These are phyloP conservation scores for Anisodus tanguticus DNA, from an alignment of 257 asterid species.

Conservation along the genomic window DNA sequence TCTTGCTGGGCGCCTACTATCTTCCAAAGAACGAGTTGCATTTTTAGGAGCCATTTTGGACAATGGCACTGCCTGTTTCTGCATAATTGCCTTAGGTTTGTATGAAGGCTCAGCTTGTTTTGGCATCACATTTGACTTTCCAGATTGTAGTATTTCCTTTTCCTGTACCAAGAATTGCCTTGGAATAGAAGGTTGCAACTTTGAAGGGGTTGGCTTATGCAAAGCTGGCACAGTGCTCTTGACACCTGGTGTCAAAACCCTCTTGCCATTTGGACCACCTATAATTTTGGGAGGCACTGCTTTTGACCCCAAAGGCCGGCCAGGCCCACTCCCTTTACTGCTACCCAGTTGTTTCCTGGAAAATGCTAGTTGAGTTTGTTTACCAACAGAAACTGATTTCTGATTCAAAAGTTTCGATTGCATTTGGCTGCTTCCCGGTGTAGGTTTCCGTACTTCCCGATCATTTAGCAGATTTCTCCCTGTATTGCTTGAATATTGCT, in stretches of 20 bases:
- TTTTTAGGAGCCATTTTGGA: conserved; percentile 51
- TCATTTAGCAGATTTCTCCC: conserved; percentile 49
- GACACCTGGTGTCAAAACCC: conserved; percentile 41
- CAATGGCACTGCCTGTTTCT: conserved; percentile 49
- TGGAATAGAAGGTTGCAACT: conserved; percentile 46
- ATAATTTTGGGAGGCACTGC: conserved; percentile 50
- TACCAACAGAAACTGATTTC: conserved; percentile 42
- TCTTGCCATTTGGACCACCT: conserved; percentile 47
- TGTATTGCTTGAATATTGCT: conserved; percentile 36
- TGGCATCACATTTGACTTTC: conserved; percentile 48
- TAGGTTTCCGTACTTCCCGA: conserved; percentile 48
- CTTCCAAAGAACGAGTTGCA: conserved; percentile 44
- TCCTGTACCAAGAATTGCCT: conserved; percentile 50
- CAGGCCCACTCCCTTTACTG: conserved; percentile 70
- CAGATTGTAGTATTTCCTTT: conserved; percentile 46
- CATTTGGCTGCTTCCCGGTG: conserved; percentile 37
- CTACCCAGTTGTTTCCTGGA: conserved; percentile 53
- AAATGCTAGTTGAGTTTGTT: conserved; percentile 34
- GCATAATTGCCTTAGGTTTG: conserved; percentile 16
- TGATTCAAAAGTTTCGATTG: conserved; percentile 48
- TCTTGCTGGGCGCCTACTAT: conserved; percentile 51
- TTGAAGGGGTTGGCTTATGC: conserved; percentile 46
- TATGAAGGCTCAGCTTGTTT: conserved; percentile 23
- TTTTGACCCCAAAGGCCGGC: conserved; percentile 66
- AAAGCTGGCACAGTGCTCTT: conserved; percentile 41